Base-by-base conservation (phyloP, 345 rosid genomes). In the Carallia pectinifolia region DNA sequence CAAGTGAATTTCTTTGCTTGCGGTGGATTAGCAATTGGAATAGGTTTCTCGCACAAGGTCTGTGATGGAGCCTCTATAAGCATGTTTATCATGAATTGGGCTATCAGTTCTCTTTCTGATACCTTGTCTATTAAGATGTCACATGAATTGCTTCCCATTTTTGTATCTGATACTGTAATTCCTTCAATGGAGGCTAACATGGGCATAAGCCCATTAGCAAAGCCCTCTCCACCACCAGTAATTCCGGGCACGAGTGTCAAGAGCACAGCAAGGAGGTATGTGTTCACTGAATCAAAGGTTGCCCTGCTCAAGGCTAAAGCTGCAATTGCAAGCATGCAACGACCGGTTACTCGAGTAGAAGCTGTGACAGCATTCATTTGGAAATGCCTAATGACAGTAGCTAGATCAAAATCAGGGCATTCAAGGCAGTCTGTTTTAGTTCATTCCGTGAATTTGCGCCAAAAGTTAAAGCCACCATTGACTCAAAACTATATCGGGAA, bases 391-490 rank as follows among this genome's bases (percentile, higher is more conserved):
- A 61, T 66, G 9, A 69, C n/a, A 13, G 47, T 47, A 8, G 66
- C 84, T 2, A 53, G 67, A 12, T 39, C 36, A 17, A 61, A 64
- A 52, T 53, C 69, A 33, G 38, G 60, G 53, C 40, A 39, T 34
- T 9, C 31, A 67, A 80, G 39, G 76, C 48, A 48, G 7, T 72
- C 81, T 0, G 71, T 77, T 30, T 1, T 80, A 33, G 62, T 37
- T 52, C 72, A 74, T 36, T 65, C 68, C 3, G 77, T 68, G 39
- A 78, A 64, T 37, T 27, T 83, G 52, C 69, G 81, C 7, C 75
- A 66, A 29, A 71, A 69, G 10, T 8, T 71, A 4, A 9, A 17
- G 6, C 69, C 69, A 19, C 64, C 64, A 3, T 36, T 64, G 64
- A 23, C 58, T 39, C 23, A 30, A 10, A 64, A 55, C 47, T 27